Evolutionary conservation across 2,329 filamentous ascomycete species (phyloP).

Genomic region (Arthroderma sp.): DNA sequence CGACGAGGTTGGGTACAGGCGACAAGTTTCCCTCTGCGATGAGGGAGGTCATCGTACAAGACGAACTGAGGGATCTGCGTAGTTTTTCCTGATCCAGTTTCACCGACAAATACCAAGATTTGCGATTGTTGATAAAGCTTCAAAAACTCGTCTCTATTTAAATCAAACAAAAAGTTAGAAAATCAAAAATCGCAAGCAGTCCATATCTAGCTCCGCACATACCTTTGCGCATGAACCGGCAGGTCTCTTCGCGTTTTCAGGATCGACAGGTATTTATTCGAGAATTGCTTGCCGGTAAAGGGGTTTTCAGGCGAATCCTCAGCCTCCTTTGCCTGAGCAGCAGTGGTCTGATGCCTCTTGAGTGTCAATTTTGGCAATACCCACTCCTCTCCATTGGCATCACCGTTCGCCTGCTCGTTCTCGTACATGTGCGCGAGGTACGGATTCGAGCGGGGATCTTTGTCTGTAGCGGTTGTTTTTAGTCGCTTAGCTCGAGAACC

Average conservation of each 20-base stretch:
- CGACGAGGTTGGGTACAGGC: conserved; percentile 95
- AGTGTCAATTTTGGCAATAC: conserved; percentile 46
- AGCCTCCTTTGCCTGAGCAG: conserved; percentile 54
- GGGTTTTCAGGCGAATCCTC: conserved; percentile 77
- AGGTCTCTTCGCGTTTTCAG: conserved; percentile 70
- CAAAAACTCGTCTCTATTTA: conserved; percentile 69
- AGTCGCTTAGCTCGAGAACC: conserved; percentile 41
- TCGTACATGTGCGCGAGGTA: conserved; percentile 86
- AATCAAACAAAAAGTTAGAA: not conserved
- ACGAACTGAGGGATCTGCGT: conserved; percentile 99
- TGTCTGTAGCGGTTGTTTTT: conserved; percentile 36
- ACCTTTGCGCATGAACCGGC: conserved; percentile 84
- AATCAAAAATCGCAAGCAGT: not conserved
- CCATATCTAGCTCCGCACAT: conserved; percentile 17
- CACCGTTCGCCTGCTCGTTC: conserved; percentile 27
- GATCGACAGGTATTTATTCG: conserved; percentile 79
- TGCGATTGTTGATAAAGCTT: conserved; percentile 85
- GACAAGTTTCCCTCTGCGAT: conserved; percentile 73
- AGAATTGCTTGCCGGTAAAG: conserved; percentile 67
- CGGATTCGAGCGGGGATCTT: conserved; percentile 54
- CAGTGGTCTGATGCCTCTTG: conserved; percentile 67
- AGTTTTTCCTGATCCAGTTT: conserved; percentile 98
- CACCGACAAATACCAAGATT: conserved; percentile 95
- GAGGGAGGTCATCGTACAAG: conserved; percentile 88
- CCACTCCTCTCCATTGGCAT: conserved; percentile 25